Conservation (phyloP, 352 stramenopile genomes). For the Phytopythium boreale region DNA sequence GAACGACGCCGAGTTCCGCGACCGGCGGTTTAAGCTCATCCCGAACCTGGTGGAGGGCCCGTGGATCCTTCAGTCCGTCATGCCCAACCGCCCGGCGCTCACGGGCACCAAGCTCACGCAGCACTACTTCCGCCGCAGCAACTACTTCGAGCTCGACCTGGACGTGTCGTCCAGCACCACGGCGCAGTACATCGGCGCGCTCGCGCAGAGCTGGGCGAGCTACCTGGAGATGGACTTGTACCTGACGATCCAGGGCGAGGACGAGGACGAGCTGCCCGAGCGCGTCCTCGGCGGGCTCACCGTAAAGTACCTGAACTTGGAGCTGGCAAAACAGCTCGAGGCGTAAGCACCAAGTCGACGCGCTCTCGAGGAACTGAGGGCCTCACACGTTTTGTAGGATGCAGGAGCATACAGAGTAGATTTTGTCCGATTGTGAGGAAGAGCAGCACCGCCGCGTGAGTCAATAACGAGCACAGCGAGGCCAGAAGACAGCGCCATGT, state of each 20-base stretch:
- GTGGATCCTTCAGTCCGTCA: conserved; percentile 78
- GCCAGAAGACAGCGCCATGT: background rate
- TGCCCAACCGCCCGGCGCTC: conserved; percentile 82
- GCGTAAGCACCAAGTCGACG: conserved; percentile 5
- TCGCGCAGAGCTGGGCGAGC: conserved; percentile 74
- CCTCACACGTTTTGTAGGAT: background rate
- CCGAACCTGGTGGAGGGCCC: conserved; percentile 81
- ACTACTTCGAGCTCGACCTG: conserved; percentile 88
- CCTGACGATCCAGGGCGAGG: conserved; percentile 73
- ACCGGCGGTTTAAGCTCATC: conserved; percentile 88
- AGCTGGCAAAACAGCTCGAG: conserved; percentile 38
- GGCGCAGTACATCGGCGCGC: conserved; percentile 70
- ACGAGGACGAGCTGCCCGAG: conserved; percentile 72
- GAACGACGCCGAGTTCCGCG: conserved; percentile 46
- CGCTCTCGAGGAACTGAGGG: background rate
- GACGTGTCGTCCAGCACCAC: conserved; percentile 79
- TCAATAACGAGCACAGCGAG: background rate
- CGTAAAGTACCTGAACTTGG: conserved; percentile 61
- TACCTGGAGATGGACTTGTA: conserved; percentile 81
- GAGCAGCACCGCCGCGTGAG: background rate
- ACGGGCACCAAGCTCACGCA: conserved; percentile 87
- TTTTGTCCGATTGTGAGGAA: background rate
- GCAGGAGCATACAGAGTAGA: conserved; percentile 2
- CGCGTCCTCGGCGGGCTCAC: conserved; percentile 55
- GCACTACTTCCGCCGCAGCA: conserved; percentile 70